phyloP scores from a whole-genome alignment of 176 grass and related monocot genomes.

The Triticum timopheevii region DNA sequence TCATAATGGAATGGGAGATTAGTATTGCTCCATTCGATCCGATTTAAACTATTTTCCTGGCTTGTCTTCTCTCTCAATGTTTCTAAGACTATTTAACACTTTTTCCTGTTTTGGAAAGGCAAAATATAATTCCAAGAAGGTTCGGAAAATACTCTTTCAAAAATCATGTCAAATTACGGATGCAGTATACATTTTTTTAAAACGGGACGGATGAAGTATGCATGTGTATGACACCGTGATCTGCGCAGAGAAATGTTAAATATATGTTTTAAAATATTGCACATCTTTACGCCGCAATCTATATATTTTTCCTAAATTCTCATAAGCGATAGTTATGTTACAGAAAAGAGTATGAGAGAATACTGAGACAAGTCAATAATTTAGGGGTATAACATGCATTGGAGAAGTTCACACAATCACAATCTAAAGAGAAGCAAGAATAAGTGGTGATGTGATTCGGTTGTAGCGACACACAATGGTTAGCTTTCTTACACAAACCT shows the following conservation, averaged over 20 bases:
- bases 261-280: no score
- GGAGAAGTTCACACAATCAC: not conserved
- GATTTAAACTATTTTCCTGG: not conserved
- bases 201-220: no score
- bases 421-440: not conserved
- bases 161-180: no score
- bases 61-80: not conserved
- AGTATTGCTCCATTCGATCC: not conserved
- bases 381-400: not conserved
- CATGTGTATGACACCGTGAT: no score
- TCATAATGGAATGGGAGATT: not conserved
- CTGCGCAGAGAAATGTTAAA: no score
- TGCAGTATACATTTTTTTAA: no score
- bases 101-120: not conserved
- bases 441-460: not conserved
- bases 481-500: slow-evolving; percentile 41
- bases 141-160: no score
- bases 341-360: not conserved
- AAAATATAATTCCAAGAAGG: not conserved
- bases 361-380: not conserved
- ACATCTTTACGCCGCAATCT: no score
- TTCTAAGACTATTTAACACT: not conserved
- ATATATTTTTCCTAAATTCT: not conserved
- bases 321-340: not conserved
- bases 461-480: slow-evolving; percentile 5